Base-by-base conservation (phyloP, 257 asterid genomes). In the Petrea volubilis region DNA sequence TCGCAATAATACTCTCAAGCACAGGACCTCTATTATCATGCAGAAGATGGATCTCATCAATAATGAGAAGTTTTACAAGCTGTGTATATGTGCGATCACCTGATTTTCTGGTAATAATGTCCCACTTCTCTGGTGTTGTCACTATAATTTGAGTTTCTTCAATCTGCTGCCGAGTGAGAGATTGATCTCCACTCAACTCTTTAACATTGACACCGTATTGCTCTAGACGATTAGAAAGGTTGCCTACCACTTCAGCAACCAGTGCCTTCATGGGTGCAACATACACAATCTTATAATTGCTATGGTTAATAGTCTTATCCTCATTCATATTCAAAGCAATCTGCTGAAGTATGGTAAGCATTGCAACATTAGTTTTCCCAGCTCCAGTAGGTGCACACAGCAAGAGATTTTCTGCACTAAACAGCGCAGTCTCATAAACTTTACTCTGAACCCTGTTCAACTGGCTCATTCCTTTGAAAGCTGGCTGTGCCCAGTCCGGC, bases 231-330 rank as follows among this genome's bases (percentile, higher is more conserved):
- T 83, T 78, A 41, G 90, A 85, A 65, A 85, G 88, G 74, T 85
- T 85, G 58, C 90, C 90, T 8, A 85, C 90, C 72, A 85, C 90
- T 79, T 85, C 90, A 33, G 90, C 88, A 11, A 85, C 90, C 76
- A 85, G 79, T 25, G 90, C 90, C 74, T 85, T 85, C 90, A 85
- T 85, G n/a, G 90, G 88, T 64, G 90, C 90, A 47, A 85, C 90
- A 47, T 85, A 85, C 49, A 85, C 87, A 67, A 85, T 85, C 82
- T 85, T 85, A 73, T 82, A 85, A 61, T 82, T 73, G 76, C 20
- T 72, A 55, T 85, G 87, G 62, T 80, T 78, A 38, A 79, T 69
- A 20, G 88, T 64, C 9, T 87, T 86, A 75, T 85, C 90, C 20
- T 67, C 82, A 50, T 82, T 80, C 86, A 46, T 80, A 74, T 85